A percentile compares a stretch with the other conserved stretches of the same genome.
Evolutionary conservation across 768 basidiomycete genomes (phyloP).

Genomic region (Cubamyces lactineus): DNA sequence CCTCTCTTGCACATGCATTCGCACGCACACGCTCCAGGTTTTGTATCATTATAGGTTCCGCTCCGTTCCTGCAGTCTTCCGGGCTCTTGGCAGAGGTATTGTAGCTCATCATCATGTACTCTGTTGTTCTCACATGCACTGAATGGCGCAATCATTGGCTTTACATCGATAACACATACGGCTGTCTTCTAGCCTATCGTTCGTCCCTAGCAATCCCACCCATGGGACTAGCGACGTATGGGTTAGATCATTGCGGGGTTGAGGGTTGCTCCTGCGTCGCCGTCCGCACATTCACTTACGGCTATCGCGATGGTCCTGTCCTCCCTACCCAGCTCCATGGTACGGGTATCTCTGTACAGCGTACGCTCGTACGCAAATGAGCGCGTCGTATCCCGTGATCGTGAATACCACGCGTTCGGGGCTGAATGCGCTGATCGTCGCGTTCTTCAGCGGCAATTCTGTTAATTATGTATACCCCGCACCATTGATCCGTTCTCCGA

Average conservation of each 20-base stretch:
- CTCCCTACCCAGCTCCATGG: too few species aligned
- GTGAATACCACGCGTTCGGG: constrained; percentile 1
- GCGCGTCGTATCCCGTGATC: constrained; percentile 19
- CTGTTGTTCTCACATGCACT: background rate
- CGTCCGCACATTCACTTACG: too few species aligned
- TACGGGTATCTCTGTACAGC: too few species aligned
- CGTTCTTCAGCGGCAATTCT: background rate
- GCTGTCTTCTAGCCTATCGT: background rate
- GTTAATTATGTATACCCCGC: background rate
- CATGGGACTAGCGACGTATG: background rate
- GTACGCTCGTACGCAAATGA: background rate
- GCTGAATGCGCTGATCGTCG: constrained; percentile 7
- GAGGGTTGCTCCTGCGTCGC: too few species aligned
- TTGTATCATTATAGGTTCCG: constrained; percentile 14
- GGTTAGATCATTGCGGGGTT: too few species aligned
- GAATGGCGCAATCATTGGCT: constrained; percentile 15
- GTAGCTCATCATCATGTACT: constrained; percentile 10
- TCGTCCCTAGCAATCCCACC: background rate
- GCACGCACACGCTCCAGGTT: background rate
- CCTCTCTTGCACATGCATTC: background rate
- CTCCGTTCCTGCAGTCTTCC: background rate
- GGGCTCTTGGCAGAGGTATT: constrained; percentile 8
- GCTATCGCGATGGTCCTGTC: too few species aligned
- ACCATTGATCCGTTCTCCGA: background rate
- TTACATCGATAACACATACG: constrained; percentile 2